These are phyloP conservation scores for Leccinellum rugosiceps DNA, from an alignment of 768 basidiomycete species.

Conservation along the genomic window DNA sequence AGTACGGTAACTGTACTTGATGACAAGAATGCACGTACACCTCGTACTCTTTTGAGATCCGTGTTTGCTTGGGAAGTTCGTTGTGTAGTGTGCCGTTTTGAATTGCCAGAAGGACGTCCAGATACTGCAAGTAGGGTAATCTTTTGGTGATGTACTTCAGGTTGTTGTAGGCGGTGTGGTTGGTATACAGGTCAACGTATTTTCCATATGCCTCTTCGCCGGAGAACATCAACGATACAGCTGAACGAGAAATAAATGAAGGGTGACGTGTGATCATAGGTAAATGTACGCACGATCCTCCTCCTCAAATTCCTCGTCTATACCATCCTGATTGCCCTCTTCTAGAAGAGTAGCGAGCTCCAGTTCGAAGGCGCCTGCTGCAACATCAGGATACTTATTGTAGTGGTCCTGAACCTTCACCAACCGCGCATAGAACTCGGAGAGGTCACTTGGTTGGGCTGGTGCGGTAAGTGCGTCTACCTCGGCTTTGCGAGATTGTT, in stretches of 20 bases:
- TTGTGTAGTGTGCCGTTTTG: constrained; percentile 59
- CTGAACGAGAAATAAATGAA: constrained; percentile 36
- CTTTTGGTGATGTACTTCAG: constrained; percentile 81
- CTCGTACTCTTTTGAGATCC: constrained; percentile 75
- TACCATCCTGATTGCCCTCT: constrained; percentile 64
- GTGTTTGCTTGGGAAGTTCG: constrained; percentile 66
- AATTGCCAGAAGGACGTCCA: constrained; percentile 76
- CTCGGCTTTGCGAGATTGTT: constrained; percentile 68
- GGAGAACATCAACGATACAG: constrained; percentile 83
- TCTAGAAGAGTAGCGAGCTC: constrained; percentile 82
- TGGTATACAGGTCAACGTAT: constrained; percentile 88
- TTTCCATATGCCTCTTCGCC: constrained; percentile 95
- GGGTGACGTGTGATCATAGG: neutral
- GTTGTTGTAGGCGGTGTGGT: constrained; percentile 88
- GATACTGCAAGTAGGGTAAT: constrained; percentile 88
- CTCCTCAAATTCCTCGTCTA: constrained; percentile 69
- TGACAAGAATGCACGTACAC: constrained; percentile 44
- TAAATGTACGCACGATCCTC: constrained; percentile 72
- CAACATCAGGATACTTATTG: constrained; percentile 90
- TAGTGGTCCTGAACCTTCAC: constrained; percentile 96
- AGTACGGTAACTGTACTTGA: constrained; percentile 6
- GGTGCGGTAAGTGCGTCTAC: constrained; percentile 58
- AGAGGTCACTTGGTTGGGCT: constrained; percentile 65
- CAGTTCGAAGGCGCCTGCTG: constrained; percentile 74
- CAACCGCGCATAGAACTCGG: constrained; percentile 95